Percentiles rank a stretch among this genome's conserved stretches.
Evolutionary conservation across 1,284 basidiomycete species (phyloP).

Genomic region (Sporisorium scitamineum): DNA sequence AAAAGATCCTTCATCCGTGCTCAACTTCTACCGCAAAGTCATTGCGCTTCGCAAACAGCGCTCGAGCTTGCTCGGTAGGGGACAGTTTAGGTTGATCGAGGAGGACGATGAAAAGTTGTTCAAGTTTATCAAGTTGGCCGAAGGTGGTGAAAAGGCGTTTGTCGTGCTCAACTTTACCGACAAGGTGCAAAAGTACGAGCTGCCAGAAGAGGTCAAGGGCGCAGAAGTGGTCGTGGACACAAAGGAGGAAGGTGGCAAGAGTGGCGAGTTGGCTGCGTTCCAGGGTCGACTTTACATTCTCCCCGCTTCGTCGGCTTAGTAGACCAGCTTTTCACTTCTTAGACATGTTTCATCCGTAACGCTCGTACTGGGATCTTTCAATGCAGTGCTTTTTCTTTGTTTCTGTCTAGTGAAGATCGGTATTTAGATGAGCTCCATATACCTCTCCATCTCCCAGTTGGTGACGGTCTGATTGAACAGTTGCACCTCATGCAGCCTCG

Average conservation of each 20-base stretch:
- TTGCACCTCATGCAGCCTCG: constrained; percentile 86
- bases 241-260: constrained; percentile 11
- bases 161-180: constrained; percentile 57
- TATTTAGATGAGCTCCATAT: constrained; percentile 50
- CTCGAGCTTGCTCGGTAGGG: constrained; percentile 74
- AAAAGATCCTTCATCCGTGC: constrained; percentile 73
- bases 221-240: constrained; percentile 31
- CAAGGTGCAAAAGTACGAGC: constrained; percentile 26
- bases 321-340: not conserved
- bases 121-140: constrained; percentile 73
- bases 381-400: not conserved
- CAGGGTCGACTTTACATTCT: constrained; percentile 44
- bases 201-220: constrained; percentile 26
- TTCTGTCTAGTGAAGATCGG: not conserved
- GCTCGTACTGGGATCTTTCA: too few species aligned
- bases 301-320: constrained; percentile 11
- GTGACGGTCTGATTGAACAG: constrained; percentile 90
- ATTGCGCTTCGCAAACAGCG: constrained; percentile 74
- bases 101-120: constrained; percentile 74
- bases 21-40: constrained; percentile 75
- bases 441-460: constrained; percentile 85
- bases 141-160: constrained; percentile 64
- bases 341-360: too few species aligned
- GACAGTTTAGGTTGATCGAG: constrained; percentile 74
- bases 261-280: constrained; percentile 27